Evolutionary conservation across 2,329 filamentous ascomycete genomes (phyloP), one percentile per base, ranked within the genome.

Genomic region (Diaporthe aspalathi): DNA sequence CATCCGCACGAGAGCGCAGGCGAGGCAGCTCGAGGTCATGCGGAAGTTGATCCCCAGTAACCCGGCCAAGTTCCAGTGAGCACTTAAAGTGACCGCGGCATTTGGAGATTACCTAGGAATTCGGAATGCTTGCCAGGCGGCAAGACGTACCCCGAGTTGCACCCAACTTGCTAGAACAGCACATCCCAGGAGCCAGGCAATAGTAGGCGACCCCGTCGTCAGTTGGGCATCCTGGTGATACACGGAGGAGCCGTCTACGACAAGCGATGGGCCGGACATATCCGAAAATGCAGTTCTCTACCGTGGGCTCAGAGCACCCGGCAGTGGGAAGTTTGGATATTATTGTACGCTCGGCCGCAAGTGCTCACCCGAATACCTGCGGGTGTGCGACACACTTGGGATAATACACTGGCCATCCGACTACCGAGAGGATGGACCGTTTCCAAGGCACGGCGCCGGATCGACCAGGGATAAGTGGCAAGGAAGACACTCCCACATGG

Each of bases 1-100:
- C 53, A 81, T 91, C 73, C 89, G 90, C 77, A 86, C 92, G 76
- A 87, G 89, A 76, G 88, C 87, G 56, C 84, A 93, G 76, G 84
- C 89, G 47, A 89, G 89, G 75, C 91, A 94, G 79, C 90, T 93
- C 71, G 90, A 92, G 73, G 87, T 91, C 14, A 77, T 93, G 76
- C 85, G 86, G 75, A 89, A 87, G 78, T 84, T 94, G 82, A 91
- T 94, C 80, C 84, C 88, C 71, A 92, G 87, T 76, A 90, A 91
- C 72, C 85, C 86, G 20, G 82, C 84, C 17, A 89, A 89, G 73
- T 85, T 84, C 72, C 78, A 81, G 74, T 83, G 75, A 78, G 22
- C 67, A 1, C 2, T 35, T 35, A 8, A 29, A 14, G 14, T 29
- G 4, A 56, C 20, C 12, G 16, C 29, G 11, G 40, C 20, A 43